A percentile compares a stretch with the other conserved stretches of the same genome.
Conservation (phyloP, 2,329 filamentous ascomycete genomes). For the Lasiodiplodia sp. region DNA sequence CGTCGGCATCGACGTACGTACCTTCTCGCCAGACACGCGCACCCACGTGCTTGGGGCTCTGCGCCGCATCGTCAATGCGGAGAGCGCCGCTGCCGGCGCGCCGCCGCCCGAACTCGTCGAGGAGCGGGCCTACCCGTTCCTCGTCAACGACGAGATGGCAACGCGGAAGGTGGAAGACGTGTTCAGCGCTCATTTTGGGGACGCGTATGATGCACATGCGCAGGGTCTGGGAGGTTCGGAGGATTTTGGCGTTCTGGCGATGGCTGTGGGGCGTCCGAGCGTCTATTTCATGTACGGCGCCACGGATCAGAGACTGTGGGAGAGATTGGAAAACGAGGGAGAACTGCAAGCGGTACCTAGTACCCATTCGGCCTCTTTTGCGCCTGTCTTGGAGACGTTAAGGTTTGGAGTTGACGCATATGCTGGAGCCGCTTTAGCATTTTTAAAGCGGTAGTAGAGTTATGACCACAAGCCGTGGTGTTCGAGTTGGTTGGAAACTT, state of each 20-base stretch:
- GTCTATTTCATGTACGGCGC: constrained; percentile 66
- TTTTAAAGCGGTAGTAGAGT: constrained; percentile 37
- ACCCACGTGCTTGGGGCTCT: constrained; percentile 57
- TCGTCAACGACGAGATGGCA: constrained; percentile 59
- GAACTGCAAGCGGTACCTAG: constrained; percentile 59
- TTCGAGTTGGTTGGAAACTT: too few species aligned
- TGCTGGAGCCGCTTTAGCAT: constrained; percentile 59
- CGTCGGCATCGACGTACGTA: constrained; percentile 63
- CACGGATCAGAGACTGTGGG: constrained; percentile 58
- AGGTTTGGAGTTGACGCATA: constrained; percentile 59
- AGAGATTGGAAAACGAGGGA: constrained; percentile 48
- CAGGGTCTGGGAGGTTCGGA: constrained; percentile 59
- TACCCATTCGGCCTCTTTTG: constrained; percentile 67
- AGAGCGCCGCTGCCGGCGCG: constrained; percentile 59
- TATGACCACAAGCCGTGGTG: too few species aligned
- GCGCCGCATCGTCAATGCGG: constrained; percentile 62
- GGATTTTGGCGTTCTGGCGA: constrained; percentile 65
- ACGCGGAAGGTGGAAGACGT: constrained; percentile 52
- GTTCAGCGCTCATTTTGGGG: constrained; percentile 57
- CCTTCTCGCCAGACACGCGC: constrained; percentile 55
- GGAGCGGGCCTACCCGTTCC: constrained; percentile 55
- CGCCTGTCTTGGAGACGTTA: constrained; percentile 66
- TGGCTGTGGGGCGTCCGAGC: constrained; percentile 56
- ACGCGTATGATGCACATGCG: constrained; percentile 48
- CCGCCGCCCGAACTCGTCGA: constrained; percentile 54